These are phyloP conservation scores for Allium fistulosum DNA, from an alignment of 106 monocot species.

Conservation along the genomic window DNA sequence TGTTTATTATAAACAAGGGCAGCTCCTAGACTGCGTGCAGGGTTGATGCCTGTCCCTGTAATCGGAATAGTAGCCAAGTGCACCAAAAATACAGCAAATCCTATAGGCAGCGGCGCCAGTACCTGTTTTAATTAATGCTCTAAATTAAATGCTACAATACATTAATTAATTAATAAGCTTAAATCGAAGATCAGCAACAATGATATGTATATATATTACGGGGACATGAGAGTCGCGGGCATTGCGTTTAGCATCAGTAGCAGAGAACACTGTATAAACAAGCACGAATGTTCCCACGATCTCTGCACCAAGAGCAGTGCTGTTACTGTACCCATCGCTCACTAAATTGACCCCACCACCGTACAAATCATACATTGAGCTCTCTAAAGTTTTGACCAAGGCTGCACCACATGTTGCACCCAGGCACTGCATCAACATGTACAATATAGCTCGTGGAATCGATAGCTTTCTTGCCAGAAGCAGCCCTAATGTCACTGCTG, in stretches of 20 bases:
- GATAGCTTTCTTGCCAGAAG: constrained; percentile 23
- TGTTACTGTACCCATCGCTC: constrained; percentile 4
- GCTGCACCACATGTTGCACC: constrained; percentile 38
- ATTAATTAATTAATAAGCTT: too few relatives aligned
- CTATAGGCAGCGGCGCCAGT: too few relatives aligned
- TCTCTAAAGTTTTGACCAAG: constrained; percentile 27
- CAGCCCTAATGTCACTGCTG: constrained; percentile 24
- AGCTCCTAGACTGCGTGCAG: constrained; percentile 1
- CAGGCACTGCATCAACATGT: constrained; percentile 30
- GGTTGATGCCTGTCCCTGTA: constrained; percentile 41
- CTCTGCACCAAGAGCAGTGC: constrained; percentile 14
- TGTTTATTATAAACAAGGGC: too few relatives aligned
- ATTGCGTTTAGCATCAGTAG: constrained; percentile 28
- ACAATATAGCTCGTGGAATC: constrained; percentile 12
- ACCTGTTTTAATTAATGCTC: too few relatives aligned
- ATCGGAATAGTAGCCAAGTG: constrained; percentile 88
- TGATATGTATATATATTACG: not conserved
- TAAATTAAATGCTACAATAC: too few relatives aligned
- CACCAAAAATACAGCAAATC: constrained; percentile 79
- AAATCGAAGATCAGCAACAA: too few relatives aligned
- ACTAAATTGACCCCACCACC: constrained; percentile 16
- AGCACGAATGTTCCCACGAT: constrained; percentile 25
- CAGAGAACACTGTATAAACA: constrained; percentile 41
- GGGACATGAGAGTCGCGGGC: constrained; percentile 32
- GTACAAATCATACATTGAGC: constrained; percentile 8